Base-by-base conservation (phyloP, 768 basidiomycete species). In the Termitomyces sp. region DNA sequence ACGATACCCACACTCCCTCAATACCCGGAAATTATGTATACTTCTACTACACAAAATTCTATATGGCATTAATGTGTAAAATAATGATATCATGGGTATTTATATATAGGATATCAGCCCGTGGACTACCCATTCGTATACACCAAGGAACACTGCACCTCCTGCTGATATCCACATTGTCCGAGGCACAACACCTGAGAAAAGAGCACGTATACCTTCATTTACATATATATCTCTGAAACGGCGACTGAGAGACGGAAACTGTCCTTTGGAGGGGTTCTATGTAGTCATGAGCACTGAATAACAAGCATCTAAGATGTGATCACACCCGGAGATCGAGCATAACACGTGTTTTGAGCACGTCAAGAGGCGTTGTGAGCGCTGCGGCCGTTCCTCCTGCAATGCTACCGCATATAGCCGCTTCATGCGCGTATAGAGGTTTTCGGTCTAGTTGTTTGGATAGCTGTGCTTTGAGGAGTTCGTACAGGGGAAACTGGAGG, bases 291-390 rank as follows among this genome's bases (percentile, higher is more conserved):
- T 40, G 14, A 54, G 14, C 12, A 17, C 20, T 58, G 34, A 57
- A 31, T 45, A 32, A 20, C 12, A 54, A 29, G 45, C 20, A 48
- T 11, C 37, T 3, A 45, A 40, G 43, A 32, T 40, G 57, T 31
- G 62, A 48, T 37, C 85, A 57, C 66, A 95, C 95, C 69, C 88
- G 81, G 57, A 91, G 79, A 68, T 96, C 95, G 8, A 98, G 82
- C 97, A 99, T 99, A 48, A 97, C 90, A 17, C 97, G 84, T 1
- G 97, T 99, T 73, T 99, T 99, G 38, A 97, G 81, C 2, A 98
- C 97, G 69, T 99, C 97, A 36, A 99, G 78, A 1, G 97, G 97
- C 0, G 97, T 98, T 1, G 97, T 98, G 40, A 89, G 65, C 0
- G 89, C 92, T 0, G 95, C 96, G 5, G 95, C 95, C 32, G 92